Conservation (phyloP, 176 grass and related monocot genomes). For the Pharus latifolius region DNA sequence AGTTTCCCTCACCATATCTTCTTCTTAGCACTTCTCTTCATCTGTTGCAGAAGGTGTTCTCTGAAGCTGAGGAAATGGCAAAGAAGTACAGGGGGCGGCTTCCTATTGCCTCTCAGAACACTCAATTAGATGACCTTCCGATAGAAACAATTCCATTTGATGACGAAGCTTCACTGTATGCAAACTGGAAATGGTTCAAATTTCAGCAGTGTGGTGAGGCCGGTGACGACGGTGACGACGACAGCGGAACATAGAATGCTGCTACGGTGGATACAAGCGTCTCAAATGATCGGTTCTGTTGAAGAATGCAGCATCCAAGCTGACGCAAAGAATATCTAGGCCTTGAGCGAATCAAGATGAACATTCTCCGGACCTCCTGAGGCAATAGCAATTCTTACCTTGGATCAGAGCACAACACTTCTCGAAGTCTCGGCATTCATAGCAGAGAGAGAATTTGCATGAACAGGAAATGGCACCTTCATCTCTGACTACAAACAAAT, state of each 20-base stretch:
- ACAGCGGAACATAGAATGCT: background rate
- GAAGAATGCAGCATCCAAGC: background rate
- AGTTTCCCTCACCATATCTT: background rate
- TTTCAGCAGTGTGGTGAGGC: conserved; percentile 42
- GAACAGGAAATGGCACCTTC: no score
- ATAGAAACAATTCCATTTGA: conserved; percentile 44
- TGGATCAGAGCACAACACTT: no score
- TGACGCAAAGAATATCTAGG: background rate
- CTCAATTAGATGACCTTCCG: conserved; percentile 7
- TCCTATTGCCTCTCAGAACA: conserved; percentile 26
- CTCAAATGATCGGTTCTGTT: background rate
- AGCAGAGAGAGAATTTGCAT: no score
- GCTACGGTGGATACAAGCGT: background rate
- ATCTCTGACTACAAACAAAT: no score
- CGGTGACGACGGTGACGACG: background rate
- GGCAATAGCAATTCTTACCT: background rate
- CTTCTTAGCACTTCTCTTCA: conserved; percentile 13
- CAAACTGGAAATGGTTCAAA: conserved; percentile 94
- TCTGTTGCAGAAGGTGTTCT: conserved; percentile 61
- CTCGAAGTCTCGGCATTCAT: no score
- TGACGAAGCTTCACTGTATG: conserved; percentile 51
- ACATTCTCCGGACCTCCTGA: background rate
- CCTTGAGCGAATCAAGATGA: background rate
- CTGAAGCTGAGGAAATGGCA: conserved; percentile 67
- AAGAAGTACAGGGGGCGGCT: conserved; percentile 48